Evolutionary conservation across 257 asterid species (phyloP).

Genomic region (Lavandula angustifolia): DNA sequence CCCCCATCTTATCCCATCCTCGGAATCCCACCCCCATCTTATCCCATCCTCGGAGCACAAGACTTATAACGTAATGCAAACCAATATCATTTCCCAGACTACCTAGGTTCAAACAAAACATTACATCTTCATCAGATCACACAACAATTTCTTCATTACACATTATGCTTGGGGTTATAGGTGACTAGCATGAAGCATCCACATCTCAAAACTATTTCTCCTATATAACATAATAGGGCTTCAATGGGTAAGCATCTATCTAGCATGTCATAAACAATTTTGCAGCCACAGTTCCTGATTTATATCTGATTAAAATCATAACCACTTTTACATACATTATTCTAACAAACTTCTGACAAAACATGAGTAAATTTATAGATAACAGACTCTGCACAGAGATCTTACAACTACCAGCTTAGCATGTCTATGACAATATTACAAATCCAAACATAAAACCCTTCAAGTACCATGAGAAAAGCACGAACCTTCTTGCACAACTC

Average conservation of each 20-base stretch:
- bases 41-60: not conserved
- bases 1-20: not conserved
- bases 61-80: not conserved
- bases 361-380: not conserved
- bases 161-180: too few species aligned
- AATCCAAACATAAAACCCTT: not conserved
- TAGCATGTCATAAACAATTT: too few species aligned
- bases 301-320: not conserved
- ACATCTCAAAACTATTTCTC: not conserved
- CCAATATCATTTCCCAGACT: not conserved
- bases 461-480: not conserved
- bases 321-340: too few species aligned
- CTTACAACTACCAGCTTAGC: too few species aligned
- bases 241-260: too few species aligned
- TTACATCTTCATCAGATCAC: too few species aligned
- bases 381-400: too few species aligned
- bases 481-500: not conserved
- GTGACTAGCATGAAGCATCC: not conserved
- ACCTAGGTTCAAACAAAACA: too few species aligned
- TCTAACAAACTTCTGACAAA: not conserved
- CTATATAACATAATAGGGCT: not conserved
- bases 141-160: too few species aligned
- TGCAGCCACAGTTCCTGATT: too few species aligned
- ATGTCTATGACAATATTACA: too few species aligned
- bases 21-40: conserved; percentile 12